Base-by-base conservation (phyloP, 2,329 filamentous ascomycete genomes). In the Colletotrichum salicis region DNA sequence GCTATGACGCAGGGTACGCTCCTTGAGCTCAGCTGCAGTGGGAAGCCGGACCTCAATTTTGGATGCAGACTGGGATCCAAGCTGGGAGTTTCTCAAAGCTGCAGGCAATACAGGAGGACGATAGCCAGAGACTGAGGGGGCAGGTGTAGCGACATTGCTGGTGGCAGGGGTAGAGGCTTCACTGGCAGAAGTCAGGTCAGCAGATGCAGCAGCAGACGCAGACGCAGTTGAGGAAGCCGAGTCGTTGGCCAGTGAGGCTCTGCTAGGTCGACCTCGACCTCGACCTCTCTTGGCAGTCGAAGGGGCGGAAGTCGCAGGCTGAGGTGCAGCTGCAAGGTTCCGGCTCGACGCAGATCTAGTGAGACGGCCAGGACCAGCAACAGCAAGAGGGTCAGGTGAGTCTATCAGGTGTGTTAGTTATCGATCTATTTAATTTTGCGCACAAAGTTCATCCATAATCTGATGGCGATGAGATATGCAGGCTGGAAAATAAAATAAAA, bases 1-100 rank as follows among this genome's bases (percentile, higher is more conserved):
- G 80, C 86, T 90, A 10, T 81, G 82, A 56, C 81, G 84, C 55
- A 89, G 80, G 70, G 84, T 81, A 59, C 81, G 80, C n/a, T 82
- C 84, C 65, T 85, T 84, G n/a, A 85, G 77, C 35, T 57, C 76
- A 76, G 61, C 81, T 78, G 73, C 56, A 12, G 72, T 64, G 7
- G 80, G 78, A 37, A 81, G 68, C 4, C 78, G 78, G 8, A 85
- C 76, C 68, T 85, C 81, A 19, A 86, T 72, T 1, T 77, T 78
- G 8, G 79, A 64, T 12, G 75, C 67, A 3, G 76, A 74, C 67
- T 74, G 75, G 6, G 79, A 64, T 8, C 74, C 67, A 3, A 75
- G 73, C 67, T 74, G 75, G 27, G 71, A 65, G 15, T 75, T 72
- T 58, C 73, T 61, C 74, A 64, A 19, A 37, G 70, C 68, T 12